phyloP scores from a whole-genome alignment of 1,139 yeast genomes.

The Debaryomycetaceae sp. region DNA sequence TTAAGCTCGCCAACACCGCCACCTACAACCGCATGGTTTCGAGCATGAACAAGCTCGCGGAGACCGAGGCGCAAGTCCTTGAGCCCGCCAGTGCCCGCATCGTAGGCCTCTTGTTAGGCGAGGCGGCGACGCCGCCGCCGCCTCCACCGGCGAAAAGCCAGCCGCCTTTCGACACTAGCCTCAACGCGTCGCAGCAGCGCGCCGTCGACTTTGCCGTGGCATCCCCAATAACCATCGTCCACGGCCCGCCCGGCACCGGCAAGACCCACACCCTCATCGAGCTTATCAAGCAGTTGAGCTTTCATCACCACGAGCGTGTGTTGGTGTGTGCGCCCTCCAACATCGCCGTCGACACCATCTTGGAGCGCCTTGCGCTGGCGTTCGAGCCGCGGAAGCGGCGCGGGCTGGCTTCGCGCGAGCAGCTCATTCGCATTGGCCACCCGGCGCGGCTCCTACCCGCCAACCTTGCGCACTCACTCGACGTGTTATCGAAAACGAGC shows the following conservation, averaged over 20 bases:
- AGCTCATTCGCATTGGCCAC: slow-evolving; percentile 80
- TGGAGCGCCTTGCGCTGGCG: slow-evolving; percentile 63
- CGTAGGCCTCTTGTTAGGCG: slow-evolving; percentile 44
- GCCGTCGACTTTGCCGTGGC: slow-evolving; percentile 39
- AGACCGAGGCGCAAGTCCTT: too few species aligned
- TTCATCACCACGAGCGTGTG: slow-evolving; percentile 55
- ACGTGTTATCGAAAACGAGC: slow-evolving; percentile 55
- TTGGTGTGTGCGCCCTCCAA: slow-evolving; percentile 95
- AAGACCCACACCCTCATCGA: slow-evolving; percentile 84
- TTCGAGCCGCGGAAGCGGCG: slow-evolving; percentile 18
- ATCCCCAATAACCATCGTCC: slow-evolving; percentile 43
- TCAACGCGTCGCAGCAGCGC: slow-evolving; percentile 65
- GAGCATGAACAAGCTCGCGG: slow-evolving; percentile 65
- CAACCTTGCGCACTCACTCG: slow-evolving; percentile 71
- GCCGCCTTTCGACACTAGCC: slow-evolving; percentile 42
- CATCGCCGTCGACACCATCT: slow-evolving; percentile 87
- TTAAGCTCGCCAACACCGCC: slow-evolving; percentile 62
- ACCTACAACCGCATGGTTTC: slow-evolving; percentile 79
- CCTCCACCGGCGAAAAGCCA: slow-evolving; percentile 11
- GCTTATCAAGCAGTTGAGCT: slow-evolving; percentile 67
- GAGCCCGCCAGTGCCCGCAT: slow-evolving; percentile 22
- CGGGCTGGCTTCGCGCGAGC: slow-evolving; percentile 33
- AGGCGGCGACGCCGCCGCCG: slow-evolving; percentile 16
- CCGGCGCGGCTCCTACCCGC: slow-evolving; percentile 76
- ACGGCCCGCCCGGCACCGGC: slow-evolving; percentile 53